Percentiles rank a stretch among this genome's conserved stretches.
phyloP scores from a whole-genome alignment of 345 rosid genomes.

The Gossypium arboreum region DNA sequence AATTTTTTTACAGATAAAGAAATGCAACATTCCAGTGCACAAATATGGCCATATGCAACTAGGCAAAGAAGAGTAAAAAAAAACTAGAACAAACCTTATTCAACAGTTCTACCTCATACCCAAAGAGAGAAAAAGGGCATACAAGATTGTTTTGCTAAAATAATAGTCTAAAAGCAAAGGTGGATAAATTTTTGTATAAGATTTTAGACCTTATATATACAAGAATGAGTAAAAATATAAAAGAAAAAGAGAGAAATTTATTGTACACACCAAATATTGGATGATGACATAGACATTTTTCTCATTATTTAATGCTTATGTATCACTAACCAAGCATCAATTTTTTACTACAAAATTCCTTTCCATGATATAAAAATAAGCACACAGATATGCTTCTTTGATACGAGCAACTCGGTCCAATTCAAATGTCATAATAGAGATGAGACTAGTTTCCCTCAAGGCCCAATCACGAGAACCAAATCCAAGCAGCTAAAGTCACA shows the following conservation, averaged over 20 bases:
- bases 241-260: slow-evolving; percentile 9
- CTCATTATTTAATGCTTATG: too few species aligned
- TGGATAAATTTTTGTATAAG: slow-evolving; percentile 28
- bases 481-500: too few species aligned
- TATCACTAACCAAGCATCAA: too few species aligned
- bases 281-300: too few species aligned
- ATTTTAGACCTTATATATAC: slow-evolving; percentile 21
- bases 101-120: slow-evolving; percentile 32
- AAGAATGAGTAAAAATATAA: background rate
- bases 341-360: too few species aligned
- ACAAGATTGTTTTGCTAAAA: slow-evolving; percentile 20
- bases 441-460: too few species aligned
- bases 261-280: background rate
- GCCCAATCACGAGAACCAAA: too few species aligned
- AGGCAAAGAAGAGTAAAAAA: slow-evolving; percentile 22
- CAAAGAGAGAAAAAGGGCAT: background rate
- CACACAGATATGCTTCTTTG: too few species aligned
- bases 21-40: slow-evolving; percentile 24
- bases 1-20: slow-evolving; percentile 26
- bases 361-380: too few species aligned
- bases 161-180: slow-evolving; percentile 20
- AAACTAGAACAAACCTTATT: slow-evolving; percentile 28
- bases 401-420: too few species aligned
- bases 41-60: slow-evolving; percentile 19
- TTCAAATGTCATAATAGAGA: too few species aligned